Percentiles rank a stretch among this genome's conserved stretches.
phyloP scores from a whole-genome alignment of 2,329 filamentous ascomycete species.

The Diplodia scrobiculata region DNA sequence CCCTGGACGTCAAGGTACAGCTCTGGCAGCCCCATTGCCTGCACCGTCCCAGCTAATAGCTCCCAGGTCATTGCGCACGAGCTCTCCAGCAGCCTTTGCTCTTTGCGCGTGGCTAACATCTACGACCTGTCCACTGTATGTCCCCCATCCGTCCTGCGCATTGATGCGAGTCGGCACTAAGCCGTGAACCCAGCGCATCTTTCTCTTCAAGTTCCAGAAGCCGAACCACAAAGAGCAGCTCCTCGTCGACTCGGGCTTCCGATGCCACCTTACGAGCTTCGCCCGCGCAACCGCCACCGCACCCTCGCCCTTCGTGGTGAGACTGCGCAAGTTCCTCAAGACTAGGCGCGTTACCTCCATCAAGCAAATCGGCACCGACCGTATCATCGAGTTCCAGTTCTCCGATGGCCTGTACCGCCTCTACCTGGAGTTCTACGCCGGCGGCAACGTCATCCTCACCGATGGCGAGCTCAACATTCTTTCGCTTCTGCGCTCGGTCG shows the following conservation, averaged over 20 bases:
- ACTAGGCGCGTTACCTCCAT: constrained; percentile 81
- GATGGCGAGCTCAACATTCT: constrained; percentile 82
- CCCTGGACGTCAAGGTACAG: constrained; percentile 71
- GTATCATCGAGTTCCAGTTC: constrained; percentile 89
- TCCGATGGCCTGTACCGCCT: constrained; percentile 86
- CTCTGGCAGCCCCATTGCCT: not conserved
- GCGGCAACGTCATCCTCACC: constrained; percentile 91
- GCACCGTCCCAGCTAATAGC: not conserved
- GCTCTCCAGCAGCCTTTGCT: constrained; percentile 73
- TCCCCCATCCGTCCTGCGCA: constrained; percentile 1
- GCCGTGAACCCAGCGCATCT: constrained; percentile 67
- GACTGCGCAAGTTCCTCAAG: constrained; percentile 84
- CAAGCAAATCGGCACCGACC: constrained; percentile 84
- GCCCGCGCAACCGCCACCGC: constrained; percentile 80
- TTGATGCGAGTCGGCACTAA: constrained; percentile 20
- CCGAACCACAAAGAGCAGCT: constrained; percentile 87
- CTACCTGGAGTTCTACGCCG: constrained; percentile 94
- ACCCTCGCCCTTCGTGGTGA: constrained; percentile 81
- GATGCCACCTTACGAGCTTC: constrained; percentile 91
- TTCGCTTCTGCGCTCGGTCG: constrained; percentile 75
- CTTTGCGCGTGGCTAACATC: constrained; percentile 84
- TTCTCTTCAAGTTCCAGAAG: constrained; percentile 92
- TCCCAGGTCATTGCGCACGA: constrained; percentile 87
- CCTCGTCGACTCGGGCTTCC: constrained; percentile 91
- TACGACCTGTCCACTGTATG: constrained; percentile 85